Conservation (phyloP, 345 rosid species). For the Eucalyptus shirleyi region DNA sequence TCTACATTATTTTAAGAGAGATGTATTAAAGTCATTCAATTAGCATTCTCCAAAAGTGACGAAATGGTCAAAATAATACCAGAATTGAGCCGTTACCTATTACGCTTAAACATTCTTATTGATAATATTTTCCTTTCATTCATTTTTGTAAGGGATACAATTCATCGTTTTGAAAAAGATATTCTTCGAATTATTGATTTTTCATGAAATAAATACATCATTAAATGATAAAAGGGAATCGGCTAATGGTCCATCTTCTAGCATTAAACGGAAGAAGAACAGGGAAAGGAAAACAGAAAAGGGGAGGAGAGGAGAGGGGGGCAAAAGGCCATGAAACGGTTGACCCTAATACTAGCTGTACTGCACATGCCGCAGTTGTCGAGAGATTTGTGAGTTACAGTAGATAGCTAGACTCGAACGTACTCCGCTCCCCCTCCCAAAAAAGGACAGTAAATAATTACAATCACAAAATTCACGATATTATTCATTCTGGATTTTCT, state of each 20-base stretch:
- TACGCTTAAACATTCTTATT: neutral
- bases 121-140: neutral
- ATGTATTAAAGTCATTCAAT: neutral
- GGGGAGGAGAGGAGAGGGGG: neutral
- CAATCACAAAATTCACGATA: neutral
- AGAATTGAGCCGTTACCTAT: neutral
- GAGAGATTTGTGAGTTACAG: neutral
- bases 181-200: neutral
- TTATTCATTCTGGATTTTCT: neutral
- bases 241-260: neutral
- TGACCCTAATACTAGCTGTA: neutral
- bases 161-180: no score
- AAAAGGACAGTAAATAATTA: neutral
- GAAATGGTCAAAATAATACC: neutral
- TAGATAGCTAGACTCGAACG: neutral
- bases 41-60: neutral
- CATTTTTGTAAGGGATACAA: neutral
- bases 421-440: neutral
- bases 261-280: neutral
- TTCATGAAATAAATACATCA: neutral
- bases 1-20: neutral
- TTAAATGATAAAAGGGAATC: neutral
- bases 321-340: neutral
- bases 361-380: neutral
- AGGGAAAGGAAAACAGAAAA: neutral